Percentiles rank a stretch among this genome's conserved stretches.
Conservation (phyloP, 495 filamentous ascomycete genomes). For the Trichoderma orchidacearum region DNA sequence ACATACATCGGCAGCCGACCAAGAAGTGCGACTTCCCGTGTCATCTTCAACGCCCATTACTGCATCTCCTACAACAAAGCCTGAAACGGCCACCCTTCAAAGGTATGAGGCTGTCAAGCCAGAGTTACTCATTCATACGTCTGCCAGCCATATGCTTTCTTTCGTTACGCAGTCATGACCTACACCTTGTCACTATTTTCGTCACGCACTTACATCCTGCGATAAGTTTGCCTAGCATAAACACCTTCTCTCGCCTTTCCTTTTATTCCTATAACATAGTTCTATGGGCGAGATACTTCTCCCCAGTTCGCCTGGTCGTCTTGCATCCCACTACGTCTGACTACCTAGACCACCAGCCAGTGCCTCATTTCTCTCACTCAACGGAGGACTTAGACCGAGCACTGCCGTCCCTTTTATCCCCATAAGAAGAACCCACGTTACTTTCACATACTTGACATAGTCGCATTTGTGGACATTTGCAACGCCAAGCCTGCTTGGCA, state of each 20-base stretch:
- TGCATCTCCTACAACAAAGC: slow-evolving; percentile 6
- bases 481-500: neutral
- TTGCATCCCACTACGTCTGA: no score
- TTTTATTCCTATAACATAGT: no score
- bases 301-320: neutral
- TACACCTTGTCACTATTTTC: neutral
- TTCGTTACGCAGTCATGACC: neutral
- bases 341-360: neutral
- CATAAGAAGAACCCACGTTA: neutral
- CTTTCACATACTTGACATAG: neutral
- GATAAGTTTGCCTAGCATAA: neutral
- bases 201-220: neutral
- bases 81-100: slow-evolving; percentile 2
- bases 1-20: slow-evolving; percentile 40
- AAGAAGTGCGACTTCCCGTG: slow-evolving; percentile 29
- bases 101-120: slow-evolving; percentile 5
- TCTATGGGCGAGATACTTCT: neutral
- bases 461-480: neutral
- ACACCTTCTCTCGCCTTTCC: neutral
- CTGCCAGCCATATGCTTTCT: slow-evolving; percentile 5
- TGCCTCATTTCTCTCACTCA: no score
- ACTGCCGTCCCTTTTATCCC: neutral
- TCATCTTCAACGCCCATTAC: slow-evolving; percentile 11
- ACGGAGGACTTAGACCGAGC: no score
- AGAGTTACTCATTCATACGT: no score